Evolutionary conservation across 768 basidiomycete species (phyloP).

Genomic region (Cubamyces sp.): DNA sequence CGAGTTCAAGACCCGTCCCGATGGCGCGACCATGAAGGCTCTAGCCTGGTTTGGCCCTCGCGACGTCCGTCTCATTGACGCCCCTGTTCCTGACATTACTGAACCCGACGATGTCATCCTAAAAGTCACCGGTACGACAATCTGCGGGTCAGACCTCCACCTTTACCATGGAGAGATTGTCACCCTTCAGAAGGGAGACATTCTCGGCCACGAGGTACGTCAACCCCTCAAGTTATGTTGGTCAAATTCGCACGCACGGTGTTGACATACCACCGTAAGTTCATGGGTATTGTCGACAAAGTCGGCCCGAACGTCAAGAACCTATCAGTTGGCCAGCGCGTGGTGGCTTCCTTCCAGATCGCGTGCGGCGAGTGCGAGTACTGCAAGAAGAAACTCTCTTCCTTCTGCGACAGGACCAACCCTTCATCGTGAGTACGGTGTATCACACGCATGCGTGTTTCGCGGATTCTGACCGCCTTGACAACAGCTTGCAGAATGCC

Average conservation of each 20-base stretch:
- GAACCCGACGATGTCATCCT: conserved; percentile 78
- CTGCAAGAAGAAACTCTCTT: conserved; percentile 74
- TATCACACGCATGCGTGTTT: neutral
- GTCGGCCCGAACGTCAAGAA: conserved; percentile 68
- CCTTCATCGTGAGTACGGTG: conserved; percentile 52
- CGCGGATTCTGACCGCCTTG: neutral
- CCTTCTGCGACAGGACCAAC: conserved; percentile 77
- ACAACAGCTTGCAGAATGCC: conserved; percentile 49
- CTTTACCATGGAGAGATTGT: conserved; percentile 72
- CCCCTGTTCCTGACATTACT: conserved; percentile 60
- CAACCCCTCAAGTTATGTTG: neutral
- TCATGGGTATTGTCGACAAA: conserved; percentile 71
- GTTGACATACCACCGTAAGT: conserved; percentile 36
- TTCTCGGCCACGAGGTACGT: conserved; percentile 70
- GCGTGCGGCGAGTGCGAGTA: conserved; percentile 74
- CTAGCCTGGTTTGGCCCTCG: conserved; percentile 66
- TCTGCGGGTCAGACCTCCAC: conserved; percentile 60
- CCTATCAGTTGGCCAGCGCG: conserved; percentile 65
- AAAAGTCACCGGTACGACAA: conserved; percentile 73
- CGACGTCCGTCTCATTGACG: conserved; percentile 52
- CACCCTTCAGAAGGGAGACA: conserved; percentile 71
- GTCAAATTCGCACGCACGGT: neutral
- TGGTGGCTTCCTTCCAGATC: conserved; percentile 80
- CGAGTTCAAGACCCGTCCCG: conserved; percentile 49
- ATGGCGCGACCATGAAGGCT: conserved; percentile 66